Conservation (phyloP, 2,329 filamentous ascomycete genomes). For the Hymenoscyphus albidus region DNA sequence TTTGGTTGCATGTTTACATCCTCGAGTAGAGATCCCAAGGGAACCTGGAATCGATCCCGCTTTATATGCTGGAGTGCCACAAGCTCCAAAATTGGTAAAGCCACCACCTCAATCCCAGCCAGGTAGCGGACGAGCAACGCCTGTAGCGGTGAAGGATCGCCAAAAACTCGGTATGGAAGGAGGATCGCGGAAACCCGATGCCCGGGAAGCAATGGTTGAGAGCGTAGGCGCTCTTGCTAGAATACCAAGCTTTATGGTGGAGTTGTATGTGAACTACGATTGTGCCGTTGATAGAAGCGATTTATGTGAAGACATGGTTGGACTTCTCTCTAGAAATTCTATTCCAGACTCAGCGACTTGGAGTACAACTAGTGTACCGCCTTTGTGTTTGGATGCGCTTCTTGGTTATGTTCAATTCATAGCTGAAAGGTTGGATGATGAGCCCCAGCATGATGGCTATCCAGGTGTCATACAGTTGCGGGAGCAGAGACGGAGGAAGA, state of each 20-base stretch:
- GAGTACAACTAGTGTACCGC: constrained; percentile 98
- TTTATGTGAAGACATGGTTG: constrained; percentile 92
- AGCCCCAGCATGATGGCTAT: constrained; percentile 59
- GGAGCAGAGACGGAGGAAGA: constrained; percentile 75
- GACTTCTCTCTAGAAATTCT: constrained; percentile 86
- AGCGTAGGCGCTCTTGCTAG: constrained; percentile 86
- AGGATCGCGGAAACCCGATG: constrained; percentile 86
- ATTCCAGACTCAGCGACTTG: constrained; percentile 96
- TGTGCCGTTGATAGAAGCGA: constrained; percentile 90
- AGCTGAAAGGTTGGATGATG: constrained; percentile 75
- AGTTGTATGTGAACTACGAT: constrained; percentile 97
- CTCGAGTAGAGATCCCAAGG: constrained; percentile 86
- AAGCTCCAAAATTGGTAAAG: constrained; percentile 83
- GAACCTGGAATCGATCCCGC: constrained; percentile 87
- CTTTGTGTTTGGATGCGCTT: constrained; percentile 86
- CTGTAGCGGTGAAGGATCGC: constrained; percentile 85
- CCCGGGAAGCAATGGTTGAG: constrained; percentile 97
- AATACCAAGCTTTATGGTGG: constrained; percentile 91
- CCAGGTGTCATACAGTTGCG: constrained; percentile 63
- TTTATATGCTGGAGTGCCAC: constrained; percentile 88
- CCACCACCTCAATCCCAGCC: constrained; percentile 63
- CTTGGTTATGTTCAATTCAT: constrained; percentile 90
- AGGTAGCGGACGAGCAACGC: constrained; percentile 79
- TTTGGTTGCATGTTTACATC: constrained; percentile 87
- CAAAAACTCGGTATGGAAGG: constrained; percentile 92